Conservation (phyloP, 1,139 yeast species). For the Magnusiomyces ingens region DNA sequence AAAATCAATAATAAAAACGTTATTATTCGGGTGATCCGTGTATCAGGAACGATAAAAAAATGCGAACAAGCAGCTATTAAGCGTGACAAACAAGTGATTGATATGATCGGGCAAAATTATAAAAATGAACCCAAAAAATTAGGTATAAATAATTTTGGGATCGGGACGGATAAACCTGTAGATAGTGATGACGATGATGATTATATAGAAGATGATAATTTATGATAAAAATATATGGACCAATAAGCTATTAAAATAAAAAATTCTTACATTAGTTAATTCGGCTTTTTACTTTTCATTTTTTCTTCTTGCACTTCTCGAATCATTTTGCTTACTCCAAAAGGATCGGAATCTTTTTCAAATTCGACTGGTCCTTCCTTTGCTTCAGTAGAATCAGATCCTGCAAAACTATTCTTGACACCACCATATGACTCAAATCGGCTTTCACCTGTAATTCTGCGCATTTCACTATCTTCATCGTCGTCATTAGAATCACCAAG, state of each 20-base stretch:
- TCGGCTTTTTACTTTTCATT: background rate
- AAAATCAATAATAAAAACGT: slow-evolving; percentile 47
- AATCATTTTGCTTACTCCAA: slow-evolving; percentile 22
- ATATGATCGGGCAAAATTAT: background rate
- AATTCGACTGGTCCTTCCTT: slow-evolving; percentile 47
- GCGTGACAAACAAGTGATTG: slow-evolving; percentile 29
- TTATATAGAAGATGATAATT: background rate
- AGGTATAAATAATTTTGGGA: background rate
- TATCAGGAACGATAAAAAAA: slow-evolving; percentile 85
- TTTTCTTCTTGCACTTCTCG: slow-evolving; percentile 23
- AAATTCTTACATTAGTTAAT: background rate
- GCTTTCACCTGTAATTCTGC: slow-evolving; percentile 30
- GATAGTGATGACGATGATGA: background rate
- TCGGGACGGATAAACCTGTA: background rate
- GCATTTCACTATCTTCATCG: slow-evolving; percentile 30
- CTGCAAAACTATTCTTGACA: slow-evolving; percentile 24
- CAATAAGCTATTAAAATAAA: background rate
- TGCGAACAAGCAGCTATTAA: slow-evolving; percentile 57
- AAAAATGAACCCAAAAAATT: background rate
- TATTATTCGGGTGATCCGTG: slow-evolving; percentile 56
- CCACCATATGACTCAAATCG: slow-evolving; percentile 34
- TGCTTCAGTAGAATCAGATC: slow-evolving; percentile 22
- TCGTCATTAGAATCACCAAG: slow-evolving; percentile 20
- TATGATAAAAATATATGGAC: background rate
- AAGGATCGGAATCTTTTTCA: slow-evolving; percentile 37